Base-by-base conservation (phyloP, 1,284 basidiomycete species). In the Tylopilus sp. region DNA sequence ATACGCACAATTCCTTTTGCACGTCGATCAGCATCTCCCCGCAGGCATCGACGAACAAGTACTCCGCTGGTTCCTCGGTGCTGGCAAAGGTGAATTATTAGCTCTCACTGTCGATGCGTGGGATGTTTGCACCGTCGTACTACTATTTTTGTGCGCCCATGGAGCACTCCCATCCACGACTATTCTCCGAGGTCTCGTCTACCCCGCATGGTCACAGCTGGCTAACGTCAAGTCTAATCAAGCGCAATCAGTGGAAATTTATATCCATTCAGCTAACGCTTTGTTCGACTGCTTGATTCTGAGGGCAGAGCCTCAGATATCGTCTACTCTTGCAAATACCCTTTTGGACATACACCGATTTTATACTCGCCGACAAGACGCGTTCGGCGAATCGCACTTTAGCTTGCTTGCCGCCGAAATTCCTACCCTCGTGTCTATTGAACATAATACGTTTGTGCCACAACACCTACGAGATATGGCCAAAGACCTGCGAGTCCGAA, bases 21-120 rank as follows among this genome's bases (percentile, higher is more conserved):
- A 85, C 52, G 74, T 90, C 44, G 84, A 90, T 57, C 79, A 85
- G 53, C 85, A 88, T 59, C 74, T 88, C 14, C 81, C 87, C 0
- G 67, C 74, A 18, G 85, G 85, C 3, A 75, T 90, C 34, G 83
- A 90, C 57, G 71, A 73, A 17, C 78, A 84, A 51, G 77, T 88
- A 9, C 70, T 82, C 18, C 71, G 72, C 48, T 91, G 88, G 88
- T 80, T 88, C 48, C 62, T 75, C 2, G 83, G 82, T 9, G 73
- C 77, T 1, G 86, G 87, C 5, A 77, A 75, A 57, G 73, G 73
- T 37, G 81, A 85, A 61, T 70, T 88, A 42, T 69, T 74, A 17
- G 77, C 75, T 1, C 73, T 88, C 30, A 76, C 65, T 35, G 60
- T 71, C 18, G 82, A 83, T 30, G 73, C 76, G 1, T 91, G 88